Evolutionary conservation across 1,284 basidiomycete genomes (phyloP).

Genomic region (Ustilago hordei): DNA sequence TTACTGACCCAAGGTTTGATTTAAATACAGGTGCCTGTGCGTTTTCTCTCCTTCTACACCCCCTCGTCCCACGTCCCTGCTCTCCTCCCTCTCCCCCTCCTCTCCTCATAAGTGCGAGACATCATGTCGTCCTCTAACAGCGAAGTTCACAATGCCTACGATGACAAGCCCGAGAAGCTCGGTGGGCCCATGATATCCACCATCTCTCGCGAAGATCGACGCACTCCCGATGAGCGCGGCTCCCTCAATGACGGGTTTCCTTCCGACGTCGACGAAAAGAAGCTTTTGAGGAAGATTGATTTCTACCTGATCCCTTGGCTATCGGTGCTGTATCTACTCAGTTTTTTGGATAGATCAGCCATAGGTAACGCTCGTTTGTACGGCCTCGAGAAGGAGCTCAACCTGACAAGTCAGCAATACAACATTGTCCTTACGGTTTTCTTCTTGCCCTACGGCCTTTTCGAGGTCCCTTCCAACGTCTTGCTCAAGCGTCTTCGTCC

Average conservation of each 20-base stretch:
- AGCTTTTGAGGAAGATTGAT: slow-evolving; percentile 64
- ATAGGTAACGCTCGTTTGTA: slow-evolving; percentile 67
- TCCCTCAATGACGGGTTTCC: slow-evolving; percentile 28
- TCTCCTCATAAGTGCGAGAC: background rate
- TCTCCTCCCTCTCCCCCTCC: background rate
- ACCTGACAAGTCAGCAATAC: slow-evolving; percentile 38
- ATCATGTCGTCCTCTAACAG: slow-evolving; percentile 32
- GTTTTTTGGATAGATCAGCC: slow-evolving; percentile 72
- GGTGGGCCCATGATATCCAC: slow-evolving; percentile 24
- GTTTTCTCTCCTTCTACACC: background rate
- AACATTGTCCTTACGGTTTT: slow-evolving; percentile 48
- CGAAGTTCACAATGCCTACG: slow-evolving; percentile 18
- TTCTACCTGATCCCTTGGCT: slow-evolving; percentile 60
- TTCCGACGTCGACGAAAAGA: slow-evolving; percentile 59
- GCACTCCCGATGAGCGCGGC: slow-evolving; percentile 8
- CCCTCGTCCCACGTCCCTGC: background rate
- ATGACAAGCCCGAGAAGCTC: slow-evolving; percentile 23
- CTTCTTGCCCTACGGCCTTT: slow-evolving; percentile 58
- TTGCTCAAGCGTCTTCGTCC: slow-evolving; percentile 79
- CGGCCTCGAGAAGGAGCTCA: slow-evolving; percentile 42
- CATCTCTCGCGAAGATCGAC: slow-evolving; percentile 16
- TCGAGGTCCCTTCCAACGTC: slow-evolving; percentile 52
- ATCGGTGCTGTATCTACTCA: slow-evolving; percentile 56
- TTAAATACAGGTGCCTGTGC: background rate
- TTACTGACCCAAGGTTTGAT: background rate